Base-by-base conservation (phyloP, 2,329 filamentous ascomycete species). In the Mollisia scopiformis region DNA sequence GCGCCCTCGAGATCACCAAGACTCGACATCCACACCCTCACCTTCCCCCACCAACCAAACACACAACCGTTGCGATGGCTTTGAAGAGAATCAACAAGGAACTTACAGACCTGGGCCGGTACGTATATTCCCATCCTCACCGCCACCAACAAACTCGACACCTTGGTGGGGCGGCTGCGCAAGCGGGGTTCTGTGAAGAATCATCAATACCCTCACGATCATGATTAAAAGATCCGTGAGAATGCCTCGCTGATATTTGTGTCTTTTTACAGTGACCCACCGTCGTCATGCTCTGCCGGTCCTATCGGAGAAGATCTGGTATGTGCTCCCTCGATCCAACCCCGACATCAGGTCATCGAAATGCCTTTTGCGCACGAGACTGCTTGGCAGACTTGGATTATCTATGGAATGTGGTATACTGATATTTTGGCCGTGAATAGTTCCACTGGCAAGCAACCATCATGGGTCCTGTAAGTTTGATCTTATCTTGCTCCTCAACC, bases 381-480 rank as follows among this genome's bases (percentile, higher is more conserved):
- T 55, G 59, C 55, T 50, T 62, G 13, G 49, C 52, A 57, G 49
- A 28, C 43, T 27, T 10, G 11, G 39, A 16, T 28, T 37, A 25
- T 49, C 58, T 10, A 35, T 46, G 50, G 39, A 57, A 59, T 59
- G 49, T 16, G 28, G 46, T 62, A 65, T 63, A 62, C 77, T 80
- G 66, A 80, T 70, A 57, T 55, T 30, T 35, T 62, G 27, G 52
- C 50, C 47, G 60, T 62, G 39, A 58, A 63, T 70, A 99, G 94
- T 99, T 99, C 77, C 95, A 98, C 88, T 99, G 95, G 95, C 95
- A 99, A 89, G 95, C 95, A 74, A 99, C 95, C 56, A 99, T 99
- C 78, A 99, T 99, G 95, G 95, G 95, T 80, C 95, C 95, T 77
- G 92, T 96, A 88, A 88, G 92, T 88, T 61, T 63, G 58, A 55